Conservation (phyloP, 129 eudicot species). For the Heracleum sosnowskyi region DNA sequence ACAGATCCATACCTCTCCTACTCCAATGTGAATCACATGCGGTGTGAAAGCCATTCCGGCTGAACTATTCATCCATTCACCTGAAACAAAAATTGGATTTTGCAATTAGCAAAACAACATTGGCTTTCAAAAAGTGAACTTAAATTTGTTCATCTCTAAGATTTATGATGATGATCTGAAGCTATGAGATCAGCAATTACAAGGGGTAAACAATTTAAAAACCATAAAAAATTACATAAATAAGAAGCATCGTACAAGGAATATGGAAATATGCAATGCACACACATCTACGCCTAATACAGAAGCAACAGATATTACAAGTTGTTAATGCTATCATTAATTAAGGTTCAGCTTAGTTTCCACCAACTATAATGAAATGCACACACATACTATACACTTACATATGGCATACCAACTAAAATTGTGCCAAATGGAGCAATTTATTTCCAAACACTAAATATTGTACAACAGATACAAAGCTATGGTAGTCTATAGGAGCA, state of each 20-base stretch:
- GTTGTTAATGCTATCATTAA: not conserved
- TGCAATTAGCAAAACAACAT: not conserved
- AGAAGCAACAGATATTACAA: not conserved
- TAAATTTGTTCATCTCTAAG: not conserved
- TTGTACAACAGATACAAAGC: not conserved
- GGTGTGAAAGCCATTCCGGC: slow-evolving; percentile 92
- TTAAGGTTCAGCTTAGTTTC: not conserved
- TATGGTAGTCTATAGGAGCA: not conserved
- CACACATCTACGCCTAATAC: not conserved
- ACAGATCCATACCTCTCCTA: slow-evolving; percentile 55
- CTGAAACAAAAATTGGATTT: slow-evolving; percentile 24
- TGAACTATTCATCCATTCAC: slow-evolving; percentile 88
- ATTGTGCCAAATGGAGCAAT: not conserved
- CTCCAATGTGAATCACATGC: slow-evolving; percentile 55
- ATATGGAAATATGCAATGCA: not conserved
- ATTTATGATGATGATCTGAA: not conserved
- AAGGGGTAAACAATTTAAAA: not conserved
- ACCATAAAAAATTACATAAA: not conserved
- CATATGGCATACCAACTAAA: not conserved
- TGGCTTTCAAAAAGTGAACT: not conserved
- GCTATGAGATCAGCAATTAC: not conserved
- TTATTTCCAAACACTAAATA: not conserved
- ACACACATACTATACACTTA: not conserved
- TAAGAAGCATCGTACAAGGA: not conserved
- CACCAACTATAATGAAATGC: not conserved